Evolutionary conservation across 371 early-diverging fungal species (phyloP).

Genomic region (Apophysomyces elegans): DNA sequence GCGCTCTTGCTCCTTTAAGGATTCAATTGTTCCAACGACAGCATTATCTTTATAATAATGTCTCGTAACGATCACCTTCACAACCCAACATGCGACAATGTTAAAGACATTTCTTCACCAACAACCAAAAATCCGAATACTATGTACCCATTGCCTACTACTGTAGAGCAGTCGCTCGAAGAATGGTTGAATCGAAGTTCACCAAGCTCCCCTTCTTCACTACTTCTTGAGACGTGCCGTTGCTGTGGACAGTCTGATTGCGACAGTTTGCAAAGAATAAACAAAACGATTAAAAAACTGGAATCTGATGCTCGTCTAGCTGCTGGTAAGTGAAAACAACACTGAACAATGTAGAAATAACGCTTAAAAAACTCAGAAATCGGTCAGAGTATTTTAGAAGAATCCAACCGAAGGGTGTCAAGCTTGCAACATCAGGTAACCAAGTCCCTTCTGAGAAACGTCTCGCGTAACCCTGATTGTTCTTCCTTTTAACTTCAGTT

Average conservation of each 20-base stretch:
- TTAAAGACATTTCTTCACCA: not conserved
- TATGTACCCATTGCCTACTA: not conserved
- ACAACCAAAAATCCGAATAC: not conserved
- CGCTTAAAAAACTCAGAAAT: conserved; percentile 30
- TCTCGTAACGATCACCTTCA: not conserved
- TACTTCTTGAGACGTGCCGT: conserved; percentile 29
- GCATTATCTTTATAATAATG: not conserved
- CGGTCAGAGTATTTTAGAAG: conserved; percentile 48
- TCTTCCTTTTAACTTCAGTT: conserved; percentile 18
- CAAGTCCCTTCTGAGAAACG: not conserved
- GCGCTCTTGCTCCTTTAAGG: not conserved
- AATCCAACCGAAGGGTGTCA: conserved; percentile 32
- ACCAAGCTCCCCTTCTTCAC: conserved; percentile 23
- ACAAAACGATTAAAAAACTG: conserved; percentile 39
- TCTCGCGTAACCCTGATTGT: conserved; percentile 10
- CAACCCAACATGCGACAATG: not conserved
- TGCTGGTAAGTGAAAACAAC: conserved; percentile 36
- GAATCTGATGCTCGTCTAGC: conserved; percentile 50
- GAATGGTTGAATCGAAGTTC: conserved; percentile 42
- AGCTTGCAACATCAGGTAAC: conserved; percentile 40
- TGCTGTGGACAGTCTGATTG: conserved; percentile 46
- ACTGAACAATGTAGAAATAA: not conserved
- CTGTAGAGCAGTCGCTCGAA: conserved; percentile 42
- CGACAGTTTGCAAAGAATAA: conserved; percentile 27
- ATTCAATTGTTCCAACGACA: not conserved